phyloP scores from a whole-genome alignment of 371 early-diverging fungal species.

The Syncephalastrum racemosum region DNA sequence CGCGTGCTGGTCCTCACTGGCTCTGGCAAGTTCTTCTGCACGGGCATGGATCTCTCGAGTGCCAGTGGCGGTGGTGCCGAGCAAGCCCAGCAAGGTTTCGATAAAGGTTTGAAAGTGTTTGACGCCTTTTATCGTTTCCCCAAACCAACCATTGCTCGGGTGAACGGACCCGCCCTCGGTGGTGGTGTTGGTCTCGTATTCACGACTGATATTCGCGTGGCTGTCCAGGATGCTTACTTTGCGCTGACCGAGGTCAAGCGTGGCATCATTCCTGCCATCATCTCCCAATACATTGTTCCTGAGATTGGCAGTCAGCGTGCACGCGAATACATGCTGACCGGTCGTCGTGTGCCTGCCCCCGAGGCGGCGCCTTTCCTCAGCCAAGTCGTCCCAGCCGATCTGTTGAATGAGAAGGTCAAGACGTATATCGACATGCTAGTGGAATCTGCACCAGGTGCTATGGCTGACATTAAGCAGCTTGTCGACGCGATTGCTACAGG shows the following conservation, averaged over 20 bases:
- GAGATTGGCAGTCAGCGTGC: slow-evolving; percentile 59
- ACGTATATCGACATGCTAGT: slow-evolving; percentile 45
- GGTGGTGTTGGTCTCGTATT: slow-evolving; percentile 75
- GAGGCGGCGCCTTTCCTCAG: slow-evolving; percentile 47
- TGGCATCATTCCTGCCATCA: slow-evolving; percentile 72
- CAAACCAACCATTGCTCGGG: slow-evolving; percentile 63
- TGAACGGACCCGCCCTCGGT: slow-evolving; percentile 74
- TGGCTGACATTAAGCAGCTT: slow-evolving; percentile 52
- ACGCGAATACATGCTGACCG: slow-evolving; percentile 67
- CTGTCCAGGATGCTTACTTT: slow-evolving; percentile 49
- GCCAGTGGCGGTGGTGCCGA: slow-evolving; percentile 24
- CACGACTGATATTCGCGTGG: slow-evolving; percentile 62
- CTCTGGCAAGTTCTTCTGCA: slow-evolving; percentile 73
- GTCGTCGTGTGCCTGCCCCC: slow-evolving; percentile 47
- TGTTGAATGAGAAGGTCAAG: slow-evolving; percentile 44
- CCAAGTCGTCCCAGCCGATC: slow-evolving; percentile 27
- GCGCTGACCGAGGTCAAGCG: slow-evolving; percentile 68
- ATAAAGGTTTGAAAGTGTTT: slow-evolving; percentile 32
- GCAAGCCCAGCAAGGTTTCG: slow-evolving; percentile 30
- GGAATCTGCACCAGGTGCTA: slow-evolving; percentile 60
- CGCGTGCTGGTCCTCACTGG: slow-evolving; percentile 67
- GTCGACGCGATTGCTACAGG: slow-evolving; percentile 45
- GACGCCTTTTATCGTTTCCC: slow-evolving; percentile 52
- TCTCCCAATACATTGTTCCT: slow-evolving; percentile 69
- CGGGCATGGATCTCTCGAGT: slow-evolving; percentile 67